phyloP scores from a whole-genome alignment of 352 stramenopile species.

The Globisporangium orthogonon region DNA sequence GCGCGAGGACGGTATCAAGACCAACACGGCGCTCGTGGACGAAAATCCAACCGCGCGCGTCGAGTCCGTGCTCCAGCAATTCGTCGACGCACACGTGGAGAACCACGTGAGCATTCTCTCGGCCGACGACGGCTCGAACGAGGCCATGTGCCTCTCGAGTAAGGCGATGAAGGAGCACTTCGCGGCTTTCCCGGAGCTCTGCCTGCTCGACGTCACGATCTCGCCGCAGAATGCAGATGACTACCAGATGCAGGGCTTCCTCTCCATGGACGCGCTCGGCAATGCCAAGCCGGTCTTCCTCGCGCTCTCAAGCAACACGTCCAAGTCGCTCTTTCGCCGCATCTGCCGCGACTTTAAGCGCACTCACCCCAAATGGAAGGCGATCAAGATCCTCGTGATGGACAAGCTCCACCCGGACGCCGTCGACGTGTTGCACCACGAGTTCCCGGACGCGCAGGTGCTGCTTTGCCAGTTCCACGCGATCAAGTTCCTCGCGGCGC shows the following conservation, averaged over 20 bases:
- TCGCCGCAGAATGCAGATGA: conserved; percentile 28
- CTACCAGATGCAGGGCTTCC: conserved; percentile 50
- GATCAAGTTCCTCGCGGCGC: conserved; percentile 51
- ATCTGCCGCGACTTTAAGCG: conserved; percentile 74
- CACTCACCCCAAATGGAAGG: conserved; percentile 53
- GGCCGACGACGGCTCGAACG: conserved; percentile 62
- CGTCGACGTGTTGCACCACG: conserved; percentile 41
- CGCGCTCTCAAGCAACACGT: conserved; percentile 40
- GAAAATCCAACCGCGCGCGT: conserved; percentile 24
- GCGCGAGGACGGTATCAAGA: conserved; percentile 49
- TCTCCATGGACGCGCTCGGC: conserved; percentile 63
- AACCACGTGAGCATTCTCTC: conserved; percentile 75
- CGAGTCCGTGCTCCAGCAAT: conserved; percentile 53
- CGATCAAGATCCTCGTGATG: conserved; percentile 64
- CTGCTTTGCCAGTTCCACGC: conserved; percentile 68
- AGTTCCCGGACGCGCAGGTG: conserved; percentile 51
- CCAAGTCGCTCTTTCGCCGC: conserved; percentile 38
- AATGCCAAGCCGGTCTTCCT: conserved; percentile 65
- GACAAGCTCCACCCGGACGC: conserved; percentile 46
- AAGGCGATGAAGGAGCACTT: conserved; percentile 74
- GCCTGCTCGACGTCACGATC: conserved; percentile 46
- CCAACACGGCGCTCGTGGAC: conserved; percentile 21
- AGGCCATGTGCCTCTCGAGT: conserved; percentile 65
- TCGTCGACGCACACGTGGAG: conserved; percentile 62
- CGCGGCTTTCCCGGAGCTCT: conserved; percentile 50